These are phyloP conservation scores for Nidularia pulvinata DNA, from an alignment of 768 basidiomycete genomes.

Conservation along the genomic window DNA sequence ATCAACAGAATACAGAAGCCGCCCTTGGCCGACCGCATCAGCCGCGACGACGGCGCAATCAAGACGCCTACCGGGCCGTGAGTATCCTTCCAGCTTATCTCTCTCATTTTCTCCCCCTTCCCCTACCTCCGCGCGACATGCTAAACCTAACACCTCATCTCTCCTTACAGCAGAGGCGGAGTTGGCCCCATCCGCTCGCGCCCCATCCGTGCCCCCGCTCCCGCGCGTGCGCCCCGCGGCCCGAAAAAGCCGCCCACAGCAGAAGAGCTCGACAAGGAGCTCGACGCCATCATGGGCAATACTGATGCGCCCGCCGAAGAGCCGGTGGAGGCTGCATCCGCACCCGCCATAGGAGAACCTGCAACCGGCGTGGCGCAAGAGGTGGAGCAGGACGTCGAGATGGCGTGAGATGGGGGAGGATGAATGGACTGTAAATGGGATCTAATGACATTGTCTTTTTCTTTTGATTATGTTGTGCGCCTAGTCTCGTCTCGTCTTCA, in stretches of 20 bases:
- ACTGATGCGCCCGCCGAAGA: conserved; percentile 16
- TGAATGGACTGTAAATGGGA: neutral
- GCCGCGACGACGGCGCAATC: conserved; percentile 37
- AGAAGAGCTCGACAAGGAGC: conserved; percentile 84
- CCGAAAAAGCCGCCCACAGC: conserved; percentile 57
- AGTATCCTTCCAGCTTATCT: conserved; percentile 7
- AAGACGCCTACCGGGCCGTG: conserved; percentile 35
- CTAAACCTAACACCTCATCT: neutral
- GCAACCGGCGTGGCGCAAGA: neutral
- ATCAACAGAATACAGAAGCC: conserved; percentile 77
- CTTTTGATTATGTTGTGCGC: too few species aligned
- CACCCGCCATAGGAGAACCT: conserved; percentile 9
- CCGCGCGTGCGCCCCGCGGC: conserved; percentile 6
- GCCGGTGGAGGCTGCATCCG: conserved; percentile 8
- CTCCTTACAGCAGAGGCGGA: conserved; percentile 23
- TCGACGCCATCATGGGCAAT: conserved; percentile 86
- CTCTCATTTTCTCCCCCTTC: neutral
- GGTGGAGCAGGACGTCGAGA: conserved; percentile 45
- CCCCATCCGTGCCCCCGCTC: conserved; percentile 24
- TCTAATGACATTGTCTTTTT: too few species aligned
- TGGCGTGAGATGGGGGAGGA: conserved; percentile 29
- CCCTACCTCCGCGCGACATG: neutral
- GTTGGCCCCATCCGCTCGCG: conserved; percentile 51
- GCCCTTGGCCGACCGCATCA: conserved; percentile 66
- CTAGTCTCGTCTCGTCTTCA: too few species aligned